These are phyloP conservation scores for Graphiopsis chlorocephala DNA, from an alignment of 2,329 filamentous ascomycete genomes.

Conservation along the genomic window DNA sequence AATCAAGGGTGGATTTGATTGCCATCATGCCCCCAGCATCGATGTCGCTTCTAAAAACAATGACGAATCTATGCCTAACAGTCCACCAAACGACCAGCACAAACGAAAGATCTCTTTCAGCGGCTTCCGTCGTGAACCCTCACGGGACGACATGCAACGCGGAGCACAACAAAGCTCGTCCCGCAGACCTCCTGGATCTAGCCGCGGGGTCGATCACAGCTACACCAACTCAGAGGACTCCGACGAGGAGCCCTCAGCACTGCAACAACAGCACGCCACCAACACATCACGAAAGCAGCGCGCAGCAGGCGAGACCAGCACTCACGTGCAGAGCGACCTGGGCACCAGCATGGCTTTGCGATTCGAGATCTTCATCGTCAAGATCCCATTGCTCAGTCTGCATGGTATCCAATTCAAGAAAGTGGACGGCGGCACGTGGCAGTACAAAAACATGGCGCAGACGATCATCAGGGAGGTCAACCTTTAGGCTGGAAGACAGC, in stretches of 20 bases:
- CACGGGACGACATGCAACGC: conserved; percentile 62
- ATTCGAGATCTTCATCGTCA: conserved; percentile 97
- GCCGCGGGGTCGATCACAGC: conserved; percentile 60
- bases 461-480: conserved; percentile 82
- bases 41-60: conserved; percentile 60
- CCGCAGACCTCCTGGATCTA: conserved; percentile 32
- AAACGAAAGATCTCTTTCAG: conserved; percentile 81
- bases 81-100: conserved; percentile 52
- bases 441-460: conserved; percentile 98
- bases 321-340: conserved; percentile 85
- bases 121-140: conserved; percentile 60
- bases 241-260: conserved; percentile 28
- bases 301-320: conserved; percentile 81
- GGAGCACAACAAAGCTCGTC: conserved; percentile 43
- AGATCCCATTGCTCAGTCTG: conserved; percentile 86
- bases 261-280: conserved; percentile 16
- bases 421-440: conserved; percentile 92
- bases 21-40: conserved; percentile 84
- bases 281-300: conserved; percentile 35
- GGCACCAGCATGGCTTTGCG: conserved; percentile 79
- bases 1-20: conserved; percentile 91
- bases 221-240: conserved; percentile 61
- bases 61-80: conserved; percentile 50
- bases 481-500: not conserved
- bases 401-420: conserved; percentile 99